Evolutionary conservation across 179 eudicot species (phyloP), one percentile per base, ranked within the genome.

Genomic region (Camellia oleifera): DNA sequence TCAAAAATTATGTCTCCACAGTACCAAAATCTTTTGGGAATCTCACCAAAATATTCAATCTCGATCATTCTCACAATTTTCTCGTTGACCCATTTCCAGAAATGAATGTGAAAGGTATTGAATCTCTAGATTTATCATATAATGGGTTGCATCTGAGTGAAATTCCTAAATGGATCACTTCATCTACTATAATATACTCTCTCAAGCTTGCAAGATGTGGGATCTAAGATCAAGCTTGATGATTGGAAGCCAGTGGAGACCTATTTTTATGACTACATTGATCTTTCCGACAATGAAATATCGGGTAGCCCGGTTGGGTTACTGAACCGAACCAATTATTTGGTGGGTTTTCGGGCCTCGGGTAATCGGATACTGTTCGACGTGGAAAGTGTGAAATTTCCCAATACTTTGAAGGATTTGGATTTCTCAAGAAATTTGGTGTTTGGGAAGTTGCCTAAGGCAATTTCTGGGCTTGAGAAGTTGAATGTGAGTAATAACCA

Each of bases 151-250:
- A 20, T 20, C 23, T 20, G 23, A 20, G 82, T 0, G 14, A 69
- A 18, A 90, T 90, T 20, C 91, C 92, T 0, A 80, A 69, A 17
- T 90, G 91, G 91, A 86, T 88, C 1, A 83, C 89, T 3, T 64
- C 87, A 0, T 90, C 92, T 6, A 48, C 86, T 0, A 86, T 85
- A 14, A 83, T 90, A 48, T 80, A 82, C 78, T 90, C 92, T 9
- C 80, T 90, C 65, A 90, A 84, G 83, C 85, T 90, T 5, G 91
- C 91, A 5, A 83, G 84, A 74, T 90, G 92, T 20, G 92, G 92
- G n/a, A 75, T 90, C 65, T 26, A 86, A 88, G 88, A 50, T 88
- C 17, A 90, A 83, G 50, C 40, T 90, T 63, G 89, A 88, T 4
- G 84, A 86, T 11, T 90, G 88, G 86, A 86, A 85, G 58, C 91